Percentiles rank a stretch among this genome's conserved stretches.
Conservation (phyloP, 139 green algal genomes). For the Desmodesmus armatus region DNA sequence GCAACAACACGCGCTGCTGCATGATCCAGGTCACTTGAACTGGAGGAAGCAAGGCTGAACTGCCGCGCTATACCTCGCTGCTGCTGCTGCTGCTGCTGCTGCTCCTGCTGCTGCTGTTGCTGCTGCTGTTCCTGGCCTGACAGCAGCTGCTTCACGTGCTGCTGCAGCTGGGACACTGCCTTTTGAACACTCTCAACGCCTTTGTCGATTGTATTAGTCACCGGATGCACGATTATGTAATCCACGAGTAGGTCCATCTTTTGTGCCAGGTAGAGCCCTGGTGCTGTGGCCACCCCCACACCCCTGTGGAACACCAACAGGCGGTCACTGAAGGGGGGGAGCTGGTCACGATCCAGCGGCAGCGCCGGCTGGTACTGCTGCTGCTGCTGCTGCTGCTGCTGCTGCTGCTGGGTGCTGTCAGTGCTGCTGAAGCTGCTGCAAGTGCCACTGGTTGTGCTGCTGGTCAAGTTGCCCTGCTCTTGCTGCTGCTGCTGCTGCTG, state of each 20-base stretch:
- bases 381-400: neutral
- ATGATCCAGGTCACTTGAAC: conserved; percentile 3
- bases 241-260: conserved; percentile 22
- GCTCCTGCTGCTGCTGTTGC: neutral
- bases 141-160: neutral
- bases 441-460: neutral
- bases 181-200: neutral
- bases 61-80: neutral
- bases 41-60: too few relatives aligned
- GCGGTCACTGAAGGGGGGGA: neutral
- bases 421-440: neutral
- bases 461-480: neutral
- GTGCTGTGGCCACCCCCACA: conserved; percentile 10
- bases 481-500: conserved; percentile 18
- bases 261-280: conserved; percentile 15
- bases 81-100: neutral
- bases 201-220: too few relatives aligned
- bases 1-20: neutral
- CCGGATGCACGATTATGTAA: neutral
- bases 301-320: conserved; percentile 35
- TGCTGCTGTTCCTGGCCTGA: neutral
- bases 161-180: neutral
- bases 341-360: neutral
- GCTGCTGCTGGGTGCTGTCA: conserved; percentile 14
- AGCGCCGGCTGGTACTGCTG: neutral